Conservation (phyloP, 768 basidiomycete genomes). For the Cystobasidiopsis lactophilus region DNA sequence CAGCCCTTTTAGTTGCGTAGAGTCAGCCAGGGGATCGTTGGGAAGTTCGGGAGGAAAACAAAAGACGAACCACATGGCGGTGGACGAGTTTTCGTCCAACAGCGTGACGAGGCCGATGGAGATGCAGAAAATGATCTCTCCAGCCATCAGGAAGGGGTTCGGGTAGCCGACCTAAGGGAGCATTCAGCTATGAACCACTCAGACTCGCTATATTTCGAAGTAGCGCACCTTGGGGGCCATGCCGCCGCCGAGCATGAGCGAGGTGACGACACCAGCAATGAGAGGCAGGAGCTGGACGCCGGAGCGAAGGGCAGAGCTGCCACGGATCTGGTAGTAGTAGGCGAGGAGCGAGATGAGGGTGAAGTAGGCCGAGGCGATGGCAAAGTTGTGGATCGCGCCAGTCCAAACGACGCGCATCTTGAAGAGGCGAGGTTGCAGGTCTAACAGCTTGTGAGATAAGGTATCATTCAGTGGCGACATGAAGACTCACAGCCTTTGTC, state of each 20-base stretch:
- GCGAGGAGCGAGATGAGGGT: too few species aligned
- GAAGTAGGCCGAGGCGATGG: conserved; percentile 2
- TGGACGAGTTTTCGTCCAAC: neutral
- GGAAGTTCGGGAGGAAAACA: too few species aligned
- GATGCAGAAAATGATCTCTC: neutral
- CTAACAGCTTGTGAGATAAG: too few species aligned
- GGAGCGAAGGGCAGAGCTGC: neutral
- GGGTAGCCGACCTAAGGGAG: too few species aligned
- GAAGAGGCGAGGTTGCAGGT: neutral
- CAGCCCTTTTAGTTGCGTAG: too few species aligned
- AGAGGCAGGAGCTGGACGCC: conserved; percentile 3
- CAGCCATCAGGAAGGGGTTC: neutral
- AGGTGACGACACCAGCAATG: conserved; percentile 5
- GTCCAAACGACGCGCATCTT: neutral
- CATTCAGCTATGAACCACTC: too few species aligned
- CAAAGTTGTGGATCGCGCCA: neutral
- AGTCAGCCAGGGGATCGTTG: too few species aligned
- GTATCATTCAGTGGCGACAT: too few species aligned
- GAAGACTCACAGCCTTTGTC: neutral
- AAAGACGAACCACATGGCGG: conserved; percentile 5
- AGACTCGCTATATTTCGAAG: too few species aligned
- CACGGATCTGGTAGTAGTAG: conserved; percentile 1
- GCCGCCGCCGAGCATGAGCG: neutral
- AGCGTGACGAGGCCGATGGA: neutral
- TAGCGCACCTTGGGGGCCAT: neutral